Evolutionary conservation across 2,329 filamentous ascomycete species (phyloP).

Genomic region (Chalara sp.): DNA sequence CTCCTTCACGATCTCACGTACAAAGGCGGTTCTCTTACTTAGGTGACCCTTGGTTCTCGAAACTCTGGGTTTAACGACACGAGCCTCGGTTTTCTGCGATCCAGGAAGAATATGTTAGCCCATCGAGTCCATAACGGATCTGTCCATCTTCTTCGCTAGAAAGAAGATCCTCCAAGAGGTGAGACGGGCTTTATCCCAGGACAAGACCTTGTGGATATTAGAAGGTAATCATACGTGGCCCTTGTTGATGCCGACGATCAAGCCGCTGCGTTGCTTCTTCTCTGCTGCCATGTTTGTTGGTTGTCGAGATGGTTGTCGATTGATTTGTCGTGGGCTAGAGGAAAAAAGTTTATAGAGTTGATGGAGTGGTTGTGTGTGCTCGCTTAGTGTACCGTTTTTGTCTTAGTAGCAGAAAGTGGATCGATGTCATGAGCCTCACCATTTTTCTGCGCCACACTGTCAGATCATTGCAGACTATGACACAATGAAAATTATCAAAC

Average conservation of each 20-base stretch:
- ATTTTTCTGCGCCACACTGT: no score
- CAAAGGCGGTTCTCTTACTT: constrained; percentile 95
- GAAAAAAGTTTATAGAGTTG: no score
- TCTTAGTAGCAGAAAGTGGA: no score
- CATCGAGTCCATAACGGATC: constrained; percentile 40
- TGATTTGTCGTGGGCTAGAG: neutral
- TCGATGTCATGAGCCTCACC: no score
- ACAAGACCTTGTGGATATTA: neutral
- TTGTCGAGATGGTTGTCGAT: neutral
- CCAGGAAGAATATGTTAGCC: constrained; percentile 20
- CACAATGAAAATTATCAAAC: no score
- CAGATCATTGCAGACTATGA: no score
- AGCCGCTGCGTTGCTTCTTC: constrained; percentile 48
- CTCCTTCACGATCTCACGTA: constrained; percentile 96
- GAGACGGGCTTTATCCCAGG: constrained; percentile 38
- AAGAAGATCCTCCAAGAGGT: constrained; percentile 69
- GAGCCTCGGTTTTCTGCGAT: constrained; percentile 72
- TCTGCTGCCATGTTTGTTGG: constrained; percentile 48
- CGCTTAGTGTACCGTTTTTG: no score
- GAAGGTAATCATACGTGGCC: constrained; percentile 49
- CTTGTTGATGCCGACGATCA: constrained; percentile 56
- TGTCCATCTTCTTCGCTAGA: constrained; percentile 21
- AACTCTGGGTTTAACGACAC: constrained; percentile 71
- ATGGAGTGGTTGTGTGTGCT: no score
- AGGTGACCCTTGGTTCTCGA: constrained; percentile 90